A percentile compares a stretch with the other conserved stretches of the same genome.
These are phyloP conservation scores for Paragyromitra xinjiangensis DNA, from an alignment of 495 filamentous ascomycete genomes.

Conservation along the genomic window DNA sequence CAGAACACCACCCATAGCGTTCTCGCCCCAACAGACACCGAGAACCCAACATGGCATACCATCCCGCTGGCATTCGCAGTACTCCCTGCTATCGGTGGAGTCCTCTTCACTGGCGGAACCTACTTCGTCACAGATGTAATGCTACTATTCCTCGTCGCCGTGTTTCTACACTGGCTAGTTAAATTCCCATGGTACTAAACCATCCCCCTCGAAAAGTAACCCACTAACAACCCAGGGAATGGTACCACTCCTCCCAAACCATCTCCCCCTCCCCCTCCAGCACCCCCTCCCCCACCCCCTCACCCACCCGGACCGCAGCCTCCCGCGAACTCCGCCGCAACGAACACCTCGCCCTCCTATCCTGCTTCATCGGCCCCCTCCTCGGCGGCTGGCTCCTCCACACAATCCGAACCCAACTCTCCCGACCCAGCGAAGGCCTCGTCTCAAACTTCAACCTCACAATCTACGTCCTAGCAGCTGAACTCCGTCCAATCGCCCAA, in stretches of 20 bases:
- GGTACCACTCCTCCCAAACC: slow-evolving; percentile 84
- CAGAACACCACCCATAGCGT: slow-evolving; percentile 77
- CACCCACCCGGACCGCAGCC: slow-evolving; percentile 57
- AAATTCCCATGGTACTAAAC: slow-evolving; percentile 76
- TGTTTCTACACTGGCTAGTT: slow-evolving; percentile 95
- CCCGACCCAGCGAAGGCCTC: slow-evolving; percentile 81
- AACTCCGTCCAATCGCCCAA: slow-evolving; percentile 82
- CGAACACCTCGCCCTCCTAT: slow-evolving; percentile 75
- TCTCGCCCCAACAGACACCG: slow-evolving; percentile 69
- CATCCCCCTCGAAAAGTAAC: not conserved
- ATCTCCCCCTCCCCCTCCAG: slow-evolving; percentile 11
- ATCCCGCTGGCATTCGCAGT: slow-evolving; percentile 82
- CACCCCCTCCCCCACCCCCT: not conserved
- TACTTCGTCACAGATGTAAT: slow-evolving; percentile 84
- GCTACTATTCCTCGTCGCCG: slow-evolving; percentile 75
- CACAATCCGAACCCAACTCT: slow-evolving; percentile 75
- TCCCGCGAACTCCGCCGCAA: slow-evolving; percentile 74
- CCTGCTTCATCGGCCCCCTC: slow-evolving; percentile 81
- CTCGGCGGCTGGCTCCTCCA: slow-evolving; percentile 83
- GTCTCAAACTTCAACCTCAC: slow-evolving; percentile 92
- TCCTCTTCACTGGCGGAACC: slow-evolving; percentile 85
- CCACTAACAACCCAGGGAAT: slow-evolving; percentile 70
- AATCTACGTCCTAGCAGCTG: slow-evolving; percentile 90
- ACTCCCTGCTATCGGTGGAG: slow-evolving; percentile 81
- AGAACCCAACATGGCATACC: slow-evolving; percentile 70